Evolutionary conservation across 2,329 filamentous ascomycete species (phyloP), one percentile per base, ranked within the genome.

Genomic region (Aspergillaceae sp.): DNA sequence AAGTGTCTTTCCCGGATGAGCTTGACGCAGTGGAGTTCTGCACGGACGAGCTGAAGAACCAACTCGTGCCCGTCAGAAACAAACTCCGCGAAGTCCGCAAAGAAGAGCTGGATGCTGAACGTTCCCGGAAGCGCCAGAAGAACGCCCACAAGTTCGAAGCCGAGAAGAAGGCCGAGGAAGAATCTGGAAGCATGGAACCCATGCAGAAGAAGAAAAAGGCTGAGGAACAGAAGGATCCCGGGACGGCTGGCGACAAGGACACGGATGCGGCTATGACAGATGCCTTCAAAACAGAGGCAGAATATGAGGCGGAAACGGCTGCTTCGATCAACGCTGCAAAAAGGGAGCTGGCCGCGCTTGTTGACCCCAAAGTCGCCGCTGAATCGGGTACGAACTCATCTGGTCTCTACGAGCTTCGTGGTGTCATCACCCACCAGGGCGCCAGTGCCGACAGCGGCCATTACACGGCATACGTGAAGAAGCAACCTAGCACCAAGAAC

Each of bases 381-480:
- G 90, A 97, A 60, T 82, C 85, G 10, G 86, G 87, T 19, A 83
- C 87, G 44, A 97, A 97, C 70, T 88, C 91, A 66, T 95, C 90
- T 2, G 92, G 92, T 36, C 76, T 98, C 32, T 98, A 97, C 67
- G 91, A 98, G 71, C 80, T 98, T 40, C 82, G 91, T 28, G 92
- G 87, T 41, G 85, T 98, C 4, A 87, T 98, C 49, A 95, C 94
- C 29, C 92, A 98, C 68, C 92, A 98, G 69, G 92, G 92, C 51
- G 87, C 90, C 48, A 94, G 89, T 63, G 92, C 92, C 19, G 92
- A 98, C 69, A 96, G 91, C 59, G 92, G 92, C 5, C 92, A 98
- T 70, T 98, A 98, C 74, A 98, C 94, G 4, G 84, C 90, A 0
- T 98, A 95, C 64, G 87, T 98, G 56, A 98, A 97, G 78, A 96